These are phyloP conservation scores for Leishmania amazonensis DNA, from an alignment of 208 protist genomes.

Conservation along the genomic window DNA sequence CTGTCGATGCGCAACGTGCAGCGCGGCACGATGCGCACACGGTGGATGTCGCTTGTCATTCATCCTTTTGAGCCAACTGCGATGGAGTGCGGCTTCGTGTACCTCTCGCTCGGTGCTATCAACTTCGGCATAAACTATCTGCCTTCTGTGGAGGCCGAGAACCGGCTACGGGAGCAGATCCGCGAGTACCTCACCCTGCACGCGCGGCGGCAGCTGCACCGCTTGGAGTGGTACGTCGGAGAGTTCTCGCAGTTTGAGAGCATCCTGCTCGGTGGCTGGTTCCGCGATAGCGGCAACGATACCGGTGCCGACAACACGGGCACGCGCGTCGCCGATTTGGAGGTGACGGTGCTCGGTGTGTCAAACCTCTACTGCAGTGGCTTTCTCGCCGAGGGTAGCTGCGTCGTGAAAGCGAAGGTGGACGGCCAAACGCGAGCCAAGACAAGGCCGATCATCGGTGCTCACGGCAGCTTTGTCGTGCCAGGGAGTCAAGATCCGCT, in stretches of 20 bases:
- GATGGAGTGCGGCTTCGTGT: constrained; percentile 59
- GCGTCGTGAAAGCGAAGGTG: constrained; percentile 63
- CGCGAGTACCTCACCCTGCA: constrained; percentile 47
- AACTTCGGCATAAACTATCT: constrained; percentile 78
- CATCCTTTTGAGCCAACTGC: constrained; percentile 43
- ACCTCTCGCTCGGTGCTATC: constrained; percentile 60
- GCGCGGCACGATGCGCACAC: constrained; percentile 52
- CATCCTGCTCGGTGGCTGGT: constrained; percentile 36
- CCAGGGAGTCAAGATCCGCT: constrained; percentile 33
- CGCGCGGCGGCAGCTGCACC: constrained; percentile 62
- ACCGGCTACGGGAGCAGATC: constrained; percentile 67
- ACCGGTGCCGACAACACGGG: constrained; percentile 7
- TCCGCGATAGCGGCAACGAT: constrained; percentile 21
- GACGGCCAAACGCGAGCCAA: constrained; percentile 40
- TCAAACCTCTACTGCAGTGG: constrained; percentile 51
- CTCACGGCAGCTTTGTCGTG: constrained; percentile 52
- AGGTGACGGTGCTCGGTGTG: constrained; percentile 50
- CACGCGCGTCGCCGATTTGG: constrained; percentile 28
- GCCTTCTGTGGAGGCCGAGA: constrained; percentile 74
- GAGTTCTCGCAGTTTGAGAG: constrained; percentile 59
- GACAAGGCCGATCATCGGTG: constrained; percentile 35
- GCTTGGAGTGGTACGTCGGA: constrained; percentile 81
- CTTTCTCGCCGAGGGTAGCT: constrained; percentile 44
- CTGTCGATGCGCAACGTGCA: constrained; percentile 81
- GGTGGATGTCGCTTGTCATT: constrained; percentile 66